Evolutionary conservation across 441 rosid genomes (phyloP).

Genomic region (Euphorbia schlechtendalii): DNA sequence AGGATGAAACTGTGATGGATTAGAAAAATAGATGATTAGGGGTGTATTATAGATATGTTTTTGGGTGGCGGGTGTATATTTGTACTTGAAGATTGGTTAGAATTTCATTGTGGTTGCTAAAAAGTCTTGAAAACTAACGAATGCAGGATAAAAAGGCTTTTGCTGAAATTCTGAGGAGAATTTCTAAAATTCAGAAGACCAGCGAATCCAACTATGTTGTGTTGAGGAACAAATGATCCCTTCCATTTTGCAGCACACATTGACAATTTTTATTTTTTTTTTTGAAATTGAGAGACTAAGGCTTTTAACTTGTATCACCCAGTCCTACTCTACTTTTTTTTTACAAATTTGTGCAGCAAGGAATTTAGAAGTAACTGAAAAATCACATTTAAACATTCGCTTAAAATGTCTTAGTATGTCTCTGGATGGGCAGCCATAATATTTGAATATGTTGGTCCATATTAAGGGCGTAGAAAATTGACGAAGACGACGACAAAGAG

Average conservation of each 20-base stretch:
- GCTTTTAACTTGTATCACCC: background rate
- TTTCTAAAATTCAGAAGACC: conserved; percentile 89
- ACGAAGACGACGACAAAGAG: too few species aligned
- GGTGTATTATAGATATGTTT: background rate
- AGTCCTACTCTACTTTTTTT: too few species aligned
- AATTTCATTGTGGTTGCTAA: background rate
- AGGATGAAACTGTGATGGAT: background rate
- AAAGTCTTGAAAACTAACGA: background rate
- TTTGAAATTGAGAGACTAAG: background rate
- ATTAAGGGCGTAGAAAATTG: too few species aligned
- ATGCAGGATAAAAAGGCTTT: conserved; percentile 84
- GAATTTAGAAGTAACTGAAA: too few species aligned
- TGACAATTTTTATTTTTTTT: background rate
- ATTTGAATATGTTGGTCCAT: too few species aligned
- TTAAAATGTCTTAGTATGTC: too few species aligned
- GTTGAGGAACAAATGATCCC: conserved; percentile 51
- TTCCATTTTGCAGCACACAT: background rate
- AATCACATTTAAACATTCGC: too few species aligned
- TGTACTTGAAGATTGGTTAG: too few species aligned
- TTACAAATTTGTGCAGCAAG: too few species aligned
- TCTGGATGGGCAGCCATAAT: too few species aligned
- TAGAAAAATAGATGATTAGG: too few species aligned
- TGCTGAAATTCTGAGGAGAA: conserved; percentile 69
- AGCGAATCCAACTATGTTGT: conserved; percentile 63
- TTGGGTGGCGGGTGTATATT: too few species aligned